Evolutionary conservation across 1,139 yeast species (phyloP).

Genomic region (Lodderomyces parapsilosis): DNA sequence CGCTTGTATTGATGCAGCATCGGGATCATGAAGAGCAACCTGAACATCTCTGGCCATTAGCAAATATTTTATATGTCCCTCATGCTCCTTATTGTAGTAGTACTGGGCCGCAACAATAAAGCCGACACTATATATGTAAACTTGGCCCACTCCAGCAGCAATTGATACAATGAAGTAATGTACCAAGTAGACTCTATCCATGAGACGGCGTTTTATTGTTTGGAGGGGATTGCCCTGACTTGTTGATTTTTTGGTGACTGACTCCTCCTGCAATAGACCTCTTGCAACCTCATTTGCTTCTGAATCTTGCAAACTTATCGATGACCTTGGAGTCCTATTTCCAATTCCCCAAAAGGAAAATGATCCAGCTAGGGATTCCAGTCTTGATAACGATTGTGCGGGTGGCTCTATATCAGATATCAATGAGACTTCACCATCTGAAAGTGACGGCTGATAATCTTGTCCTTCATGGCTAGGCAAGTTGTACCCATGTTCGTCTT

Average conservation of each 20-base stretch:
- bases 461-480: constrained; percentile 2
- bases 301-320: constrained; percentile 18
- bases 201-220: constrained; percentile 24
- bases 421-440: constrained; percentile 11
- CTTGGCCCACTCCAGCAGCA: constrained; percentile 40
- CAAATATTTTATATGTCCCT: constrained; percentile 2
- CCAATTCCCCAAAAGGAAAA: constrained; percentile 38
- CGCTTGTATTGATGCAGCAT: constrained; percentile 40
- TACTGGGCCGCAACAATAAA: constrained; percentile 44
- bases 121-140: constrained; percentile 46
- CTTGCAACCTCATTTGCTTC: constrained; percentile 9
- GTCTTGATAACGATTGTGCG: constrained; percentile 10
- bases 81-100: constrained; percentile 17
- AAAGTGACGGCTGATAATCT: constrained; percentile 1
- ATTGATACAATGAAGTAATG: constrained; percentile 38
- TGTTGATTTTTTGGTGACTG: neutral
- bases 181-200: constrained; percentile 27
- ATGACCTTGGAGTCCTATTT: constrained; percentile 24
- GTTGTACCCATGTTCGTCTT: constrained; percentile 13
- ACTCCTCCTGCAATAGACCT: constrained; percentile 5
- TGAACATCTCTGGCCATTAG: neutral
- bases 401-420: constrained; percentile 10
- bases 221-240: constrained; percentile 19
- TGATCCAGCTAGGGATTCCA: constrained; percentile 31
- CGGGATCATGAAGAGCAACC: constrained; percentile 12